Base-by-base conservation (phyloP, 768 basidiomycete species). In the Phlebiopsis gigantea region DNA sequence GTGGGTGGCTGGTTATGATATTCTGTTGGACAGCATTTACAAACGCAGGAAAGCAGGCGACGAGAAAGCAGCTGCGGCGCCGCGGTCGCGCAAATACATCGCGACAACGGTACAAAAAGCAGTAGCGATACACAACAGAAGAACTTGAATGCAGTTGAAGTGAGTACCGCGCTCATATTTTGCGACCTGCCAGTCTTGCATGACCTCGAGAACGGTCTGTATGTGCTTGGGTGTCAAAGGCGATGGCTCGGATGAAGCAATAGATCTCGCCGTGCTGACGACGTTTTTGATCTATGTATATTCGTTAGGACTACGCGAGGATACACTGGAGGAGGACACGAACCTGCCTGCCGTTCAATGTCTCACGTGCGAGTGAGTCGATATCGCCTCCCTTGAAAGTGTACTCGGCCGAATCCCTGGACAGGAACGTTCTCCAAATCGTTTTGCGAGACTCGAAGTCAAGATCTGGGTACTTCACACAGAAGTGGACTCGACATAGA, bases 401-500 rank as follows among this genome's bases (percentile, higher is more conserved):
- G 17, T 17, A 26, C 12, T 28, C 45, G 6, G 47, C 31, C 14
- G 43, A 25, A 24, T 25, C 17, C 31, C 31, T 65, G 21, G 52
- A 28, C 24, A 70, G 59, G 65, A 73, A 72, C 1, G 60, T 69
- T 28, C 48, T 56, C 72, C 71, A 73, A 29, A 73, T 65, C 12
- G 53, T 17, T 29, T 45, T 62, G 7, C 69, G 70, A 3, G 72
- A 61, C 4, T 46, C 55, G 21, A 30, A 55, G 22, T 59, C 63
- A 10, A 73, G 64, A 5, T 69, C 66, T 8, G 68, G 68, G 53
- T 71, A 73, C 53, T 67, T 62, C 19, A 73, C 57, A 4, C 62
- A 67, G 52, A 73, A 68, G 48, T 73, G 72, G 6, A 73, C 72
- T 9, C 71, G 71, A 61, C 68, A 69, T 71, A 43, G 2, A 15